These are phyloP conservation scores for Termitomyces sp. DNA, from an alignment of 768 basidiomycete species.

Conservation along the genomic window DNA sequence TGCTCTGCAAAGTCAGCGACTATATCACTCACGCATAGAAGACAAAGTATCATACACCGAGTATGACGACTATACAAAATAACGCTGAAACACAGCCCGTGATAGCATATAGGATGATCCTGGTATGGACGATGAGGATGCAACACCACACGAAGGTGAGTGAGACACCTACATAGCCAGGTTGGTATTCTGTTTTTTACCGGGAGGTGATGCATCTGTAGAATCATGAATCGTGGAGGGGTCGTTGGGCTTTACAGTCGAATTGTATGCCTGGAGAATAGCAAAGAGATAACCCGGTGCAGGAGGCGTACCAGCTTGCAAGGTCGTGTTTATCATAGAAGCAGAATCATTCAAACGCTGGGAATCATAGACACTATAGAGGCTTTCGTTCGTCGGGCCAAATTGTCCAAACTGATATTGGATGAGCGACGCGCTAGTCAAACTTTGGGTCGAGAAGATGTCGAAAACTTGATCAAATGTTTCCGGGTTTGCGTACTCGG, in stretches of 20 bases:
- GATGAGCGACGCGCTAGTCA: constrained; percentile 49
- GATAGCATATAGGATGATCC: constrained; percentile 83
- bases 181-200: constrained; percentile 36
- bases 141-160: neutral
- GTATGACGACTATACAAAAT: constrained; percentile 80
- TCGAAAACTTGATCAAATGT: constrained; percentile 71
- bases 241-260: constrained; percentile 32
- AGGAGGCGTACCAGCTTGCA: constrained; percentile 30
- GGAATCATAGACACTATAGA: constrained; percentile 56
- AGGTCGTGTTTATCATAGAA: constrained; percentile 36
- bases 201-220: constrained; percentile 11
- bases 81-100: constrained; percentile 84
- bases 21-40: neutral
- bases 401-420: constrained; percentile 58
- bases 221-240: constrained; percentile 18
- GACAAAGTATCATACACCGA: constrained; percentile 53
- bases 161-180: constrained; percentile 63
- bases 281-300: constrained; percentile 65
- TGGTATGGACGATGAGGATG: constrained; percentile 17
- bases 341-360: constrained; percentile 51
- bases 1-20: constrained; percentile 20
- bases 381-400: constrained; percentile 40
- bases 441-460: constrained; percentile 68
- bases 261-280: constrained; percentile 58
- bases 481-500: constrained; percentile 56